Percentiles rank a stretch among this genome's conserved stretches.
These are phyloP conservation scores for Zygoascus hellenicus DNA, from an alignment of 1,139 yeast genomes.

Conservation along the genomic window DNA sequence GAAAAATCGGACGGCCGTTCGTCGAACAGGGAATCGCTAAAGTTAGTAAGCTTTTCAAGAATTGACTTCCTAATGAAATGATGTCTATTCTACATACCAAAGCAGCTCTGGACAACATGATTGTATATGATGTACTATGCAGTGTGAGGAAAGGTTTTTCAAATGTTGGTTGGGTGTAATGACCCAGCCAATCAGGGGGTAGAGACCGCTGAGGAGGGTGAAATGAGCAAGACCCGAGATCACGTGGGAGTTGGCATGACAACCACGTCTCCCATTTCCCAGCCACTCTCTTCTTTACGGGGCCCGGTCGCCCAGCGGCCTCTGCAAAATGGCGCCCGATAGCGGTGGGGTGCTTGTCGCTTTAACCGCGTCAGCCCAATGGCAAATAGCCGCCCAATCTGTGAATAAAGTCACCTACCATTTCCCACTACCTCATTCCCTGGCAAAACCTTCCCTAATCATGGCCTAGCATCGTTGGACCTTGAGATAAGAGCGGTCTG, in stretches of 20 bases:
- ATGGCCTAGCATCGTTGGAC: no score
- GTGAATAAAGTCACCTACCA: no score
- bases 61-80: background rate
- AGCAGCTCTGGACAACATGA: conserved; percentile 9
- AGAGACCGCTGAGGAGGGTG: background rate
- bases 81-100: conserved; percentile 1
- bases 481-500: background rate
- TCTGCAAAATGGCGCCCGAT: no score
- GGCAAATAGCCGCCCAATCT: no score
- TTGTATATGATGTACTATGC: conserved; percentile 4
- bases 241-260: no score
- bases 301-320: no score
- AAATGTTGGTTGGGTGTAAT: conserved; percentile 6
- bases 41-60: conserved; percentile 2
- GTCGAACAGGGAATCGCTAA: conserved; percentile 16
- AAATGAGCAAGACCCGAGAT: background rate
- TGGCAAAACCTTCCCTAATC: no score
- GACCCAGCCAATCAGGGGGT: conserved; percentile 3
- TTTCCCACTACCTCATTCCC: no score
- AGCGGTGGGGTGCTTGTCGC: no score
- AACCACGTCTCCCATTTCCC: no score
- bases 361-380: no score
- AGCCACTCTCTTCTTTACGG: no score
- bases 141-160: conserved; percentile 5
- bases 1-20: conserved; percentile 21